These are phyloP conservation scores for Ambrosia hybrid DNA, from an alignment of 140 eudicot genomes.

Conservation along the genomic window DNA sequence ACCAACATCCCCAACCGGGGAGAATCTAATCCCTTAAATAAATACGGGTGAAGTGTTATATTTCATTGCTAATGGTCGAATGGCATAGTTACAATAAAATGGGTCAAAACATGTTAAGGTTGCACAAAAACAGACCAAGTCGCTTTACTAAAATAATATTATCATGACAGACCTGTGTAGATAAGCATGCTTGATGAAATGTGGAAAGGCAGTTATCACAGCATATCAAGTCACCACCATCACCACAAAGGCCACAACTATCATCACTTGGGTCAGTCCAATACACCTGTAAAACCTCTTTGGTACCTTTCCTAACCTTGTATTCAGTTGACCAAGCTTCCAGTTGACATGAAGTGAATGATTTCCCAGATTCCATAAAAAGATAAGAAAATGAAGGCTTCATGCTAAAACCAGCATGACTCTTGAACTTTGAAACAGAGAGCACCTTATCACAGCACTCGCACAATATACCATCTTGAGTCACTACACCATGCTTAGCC, in stretches of 20 bases:
- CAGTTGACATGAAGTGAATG: conserved; percentile 80
- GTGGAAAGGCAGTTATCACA: conserved; percentile 96
- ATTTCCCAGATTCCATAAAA: conserved; percentile 76
- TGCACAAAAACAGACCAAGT: no score
- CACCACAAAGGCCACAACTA: conserved; percentile 96
- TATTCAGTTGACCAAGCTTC: conserved; percentile 99
- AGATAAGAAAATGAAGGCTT: conserved; percentile 68
- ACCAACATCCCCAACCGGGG: no score
- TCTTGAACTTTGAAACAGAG: conserved; percentile 68
- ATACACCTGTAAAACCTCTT: conserved; percentile 38
- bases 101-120: no score
- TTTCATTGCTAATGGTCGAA: no score
- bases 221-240: conserved; percentile 89
- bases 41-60: no score
- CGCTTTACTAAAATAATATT: no score
- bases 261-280: conserved; percentile 75
- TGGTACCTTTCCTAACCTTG: conserved; percentile 60
- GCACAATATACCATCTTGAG: conserved; percentile 74
- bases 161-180: conserved; percentile 59
- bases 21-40: no score
- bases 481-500: conserved; percentile 71
- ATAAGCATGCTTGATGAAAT: conserved; percentile 83
- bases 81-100: no score
- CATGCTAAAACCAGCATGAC: conserved; percentile 65
- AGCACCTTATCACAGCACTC: conserved; percentile 67